These are phyloP conservation scores for Aurantiochytrium sp. DNA, from an alignment of 108 stramenopile species.

Conservation along the genomic window DNA sequence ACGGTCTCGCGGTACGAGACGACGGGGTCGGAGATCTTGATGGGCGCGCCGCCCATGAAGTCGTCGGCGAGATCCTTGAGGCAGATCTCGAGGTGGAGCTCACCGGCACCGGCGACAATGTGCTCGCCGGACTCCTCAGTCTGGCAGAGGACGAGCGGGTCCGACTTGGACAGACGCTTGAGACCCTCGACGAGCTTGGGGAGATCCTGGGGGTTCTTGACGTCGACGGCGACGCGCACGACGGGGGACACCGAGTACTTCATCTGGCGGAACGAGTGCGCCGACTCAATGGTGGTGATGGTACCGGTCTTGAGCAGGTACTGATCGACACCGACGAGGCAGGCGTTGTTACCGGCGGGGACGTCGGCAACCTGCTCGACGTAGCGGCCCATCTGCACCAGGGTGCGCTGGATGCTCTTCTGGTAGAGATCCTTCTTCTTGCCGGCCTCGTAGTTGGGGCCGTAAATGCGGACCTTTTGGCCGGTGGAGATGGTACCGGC, in stretches of 20 bases:
- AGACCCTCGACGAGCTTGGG: constrained; percentile 99
- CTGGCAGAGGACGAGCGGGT: constrained; percentile 99
- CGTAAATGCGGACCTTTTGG: constrained; percentile 98
- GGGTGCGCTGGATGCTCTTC: constrained; percentile 99
- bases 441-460: constrained; percentile 98
- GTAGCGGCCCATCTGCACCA: constrained; percentile 99
- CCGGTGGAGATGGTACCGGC: constrained; percentile 98
- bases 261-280: constrained; percentile 96
- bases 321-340: constrained; percentile 98
- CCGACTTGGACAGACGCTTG: constrained; percentile 99
- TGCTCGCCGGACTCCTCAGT: constrained; percentile 99
- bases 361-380: constrained; percentile 96
- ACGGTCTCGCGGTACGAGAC: constrained; percentile 99
- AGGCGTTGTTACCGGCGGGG: constrained; percentile 99
- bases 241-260: constrained; percentile 99
- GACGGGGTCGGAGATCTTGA: constrained; percentile 97
- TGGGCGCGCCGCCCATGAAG: constrained; percentile 95
- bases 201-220: constrained; percentile 99
- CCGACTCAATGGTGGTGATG: constrained; percentile 91
- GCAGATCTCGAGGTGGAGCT: constrained; percentile 99
- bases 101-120: constrained; percentile 98
- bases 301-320: constrained; percentile 99
- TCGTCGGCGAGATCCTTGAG: constrained; percentile 99
- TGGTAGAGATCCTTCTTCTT: constrained; percentile 99
- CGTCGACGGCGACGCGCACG: constrained; percentile 98